Base-by-base conservation (phyloP, 139 green algal genomes). In the Chlorella sp. region DNA sequence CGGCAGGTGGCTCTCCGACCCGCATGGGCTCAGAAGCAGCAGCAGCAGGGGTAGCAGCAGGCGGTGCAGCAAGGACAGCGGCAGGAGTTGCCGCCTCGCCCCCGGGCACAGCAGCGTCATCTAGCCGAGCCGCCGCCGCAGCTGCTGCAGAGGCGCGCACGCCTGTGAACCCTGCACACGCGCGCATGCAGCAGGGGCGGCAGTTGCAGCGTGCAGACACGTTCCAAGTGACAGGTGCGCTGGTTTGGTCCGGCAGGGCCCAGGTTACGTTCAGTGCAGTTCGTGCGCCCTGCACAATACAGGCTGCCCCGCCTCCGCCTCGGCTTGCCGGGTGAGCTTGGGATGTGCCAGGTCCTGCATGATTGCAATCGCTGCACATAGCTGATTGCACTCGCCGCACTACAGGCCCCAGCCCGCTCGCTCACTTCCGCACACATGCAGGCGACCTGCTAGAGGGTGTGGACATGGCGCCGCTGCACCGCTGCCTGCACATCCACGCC, bases 391-490 rank as follows among this genome's bases (percentile, higher is more conserved):
- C n/a, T n/a, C n/a, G n/a, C n/a, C n/a, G n/a, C n/a, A n/a, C n/a
- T n/a, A n/a, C n/a, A n/a, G n/a, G n/a, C n/a, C n/a, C n/a, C n/a
- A n/a, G n/a, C n/a, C n/a, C n/a, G n/a, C n/a, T n/a, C n/a, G 22
- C 41, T 38, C n/a, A 32, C 44, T n/a, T 36, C 58, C 19, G 22
- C 48, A 9, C 8, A 8, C n/a, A 9, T 69, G 56, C 72, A 86
- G 81, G 81, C 51, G 86, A 87, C 70, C 75, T 92, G 41, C 70
- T 95, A 74, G 83, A 89, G 3, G 82, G 84, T 16, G 75, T 95
- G 46, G 89, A 96, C 85, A 93, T 96, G 91, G 67, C 72, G 13
- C 90, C 88, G 2, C 82, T 95, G 43, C 88, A 93, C 78, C 88
- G 86, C 78, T 91, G 69, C 64, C 40, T 80, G 17, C 70, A 88